Evolutionary conservation across 2,329 filamentous ascomycete species (phyloP), one percentile per base, ranked within the genome.

Genomic region (Drechslerella coelobrocha): DNA sequence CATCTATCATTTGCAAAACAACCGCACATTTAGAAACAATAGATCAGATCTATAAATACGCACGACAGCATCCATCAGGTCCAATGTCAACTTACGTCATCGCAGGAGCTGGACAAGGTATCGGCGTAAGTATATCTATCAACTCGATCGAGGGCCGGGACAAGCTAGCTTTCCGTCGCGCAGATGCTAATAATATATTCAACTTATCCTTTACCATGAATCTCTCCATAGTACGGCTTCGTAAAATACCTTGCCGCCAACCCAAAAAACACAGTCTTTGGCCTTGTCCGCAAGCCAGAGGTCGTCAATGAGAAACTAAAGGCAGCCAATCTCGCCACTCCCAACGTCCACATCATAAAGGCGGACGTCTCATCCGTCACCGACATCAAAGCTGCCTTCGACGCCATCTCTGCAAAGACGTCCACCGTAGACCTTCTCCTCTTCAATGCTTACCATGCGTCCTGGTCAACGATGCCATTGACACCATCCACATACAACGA

Each of bases 401-500:
- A 74, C 3, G 73, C 74, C 29, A 74, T 75, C 6, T 62, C 77
- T n/a, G 53, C 69, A 10, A 73, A 80, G 56, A 79, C 78, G 3
- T 76, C 74, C 31, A 78, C 78, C 34, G 76, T 73, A 31, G 76
- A 81, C 23, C 80, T 81, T 73, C 77, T 80, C 54, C 73, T 82
- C 14, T 79, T 82, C 66, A 77, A 79, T 47, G 81, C 79, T 61
- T 77, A 75, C 39, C 75, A 77, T 19, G 61, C 78, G 10, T 71
- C 76, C 17, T 6, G 74, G 12, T n/a, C n/a, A n/a, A 48, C 65
- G 9, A 61, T 73, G 0, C 51, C 75, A 48, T 61, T 60, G 27
- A 43, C 51, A 10, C 6, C 52, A 29, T 14, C 52, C 4, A 7
- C 52, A 1, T 56, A 14, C 34, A 56, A 17, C 9, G 19, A 68